phyloP scores from a whole-genome alignment of 139 green algal genomes.

The Ulvella scutata region DNA sequence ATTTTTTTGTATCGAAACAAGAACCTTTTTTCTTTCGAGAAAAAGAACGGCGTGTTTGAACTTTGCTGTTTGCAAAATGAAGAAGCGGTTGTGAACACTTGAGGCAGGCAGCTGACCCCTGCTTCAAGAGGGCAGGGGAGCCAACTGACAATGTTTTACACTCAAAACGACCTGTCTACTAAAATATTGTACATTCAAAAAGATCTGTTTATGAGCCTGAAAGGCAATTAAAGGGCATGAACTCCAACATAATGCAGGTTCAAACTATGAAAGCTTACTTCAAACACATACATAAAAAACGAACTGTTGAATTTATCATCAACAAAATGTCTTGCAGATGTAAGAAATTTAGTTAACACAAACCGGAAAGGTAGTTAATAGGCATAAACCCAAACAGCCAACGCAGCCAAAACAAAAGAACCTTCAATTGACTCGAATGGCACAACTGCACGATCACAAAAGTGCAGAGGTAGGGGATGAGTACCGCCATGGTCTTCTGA shows the following conservation, averaged over 20 bases:
- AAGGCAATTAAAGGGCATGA: too few species aligned
- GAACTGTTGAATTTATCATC: neutral
- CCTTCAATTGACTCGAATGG: too few species aligned
- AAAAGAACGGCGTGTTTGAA: neutral
- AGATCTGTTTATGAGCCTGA: too few species aligned
- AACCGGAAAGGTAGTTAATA: neutral
- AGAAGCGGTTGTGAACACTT: neutral
- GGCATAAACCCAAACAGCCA: neutral
- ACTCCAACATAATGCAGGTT: too few species aligned
- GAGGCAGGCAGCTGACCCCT: neutral
- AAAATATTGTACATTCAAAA: too few species aligned
- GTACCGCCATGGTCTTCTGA: slow-evolving; percentile 8
- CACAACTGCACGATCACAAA: too few species aligned
- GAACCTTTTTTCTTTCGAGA: neutral
- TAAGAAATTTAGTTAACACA: neutral
- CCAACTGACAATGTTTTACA: neutral
- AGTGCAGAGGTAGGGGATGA: neutral
- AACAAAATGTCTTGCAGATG: neutral
- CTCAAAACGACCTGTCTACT: too few species aligned
- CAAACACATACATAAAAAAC: too few species aligned
- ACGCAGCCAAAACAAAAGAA: too few species aligned
- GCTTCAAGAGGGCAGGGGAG: neutral
- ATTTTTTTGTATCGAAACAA: too few species aligned
- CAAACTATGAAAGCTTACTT: too few species aligned
- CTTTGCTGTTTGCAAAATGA: neutral